Conservation (phyloP, 371 early-diverging fungal species). For the Nematocida sp. region DNA sequence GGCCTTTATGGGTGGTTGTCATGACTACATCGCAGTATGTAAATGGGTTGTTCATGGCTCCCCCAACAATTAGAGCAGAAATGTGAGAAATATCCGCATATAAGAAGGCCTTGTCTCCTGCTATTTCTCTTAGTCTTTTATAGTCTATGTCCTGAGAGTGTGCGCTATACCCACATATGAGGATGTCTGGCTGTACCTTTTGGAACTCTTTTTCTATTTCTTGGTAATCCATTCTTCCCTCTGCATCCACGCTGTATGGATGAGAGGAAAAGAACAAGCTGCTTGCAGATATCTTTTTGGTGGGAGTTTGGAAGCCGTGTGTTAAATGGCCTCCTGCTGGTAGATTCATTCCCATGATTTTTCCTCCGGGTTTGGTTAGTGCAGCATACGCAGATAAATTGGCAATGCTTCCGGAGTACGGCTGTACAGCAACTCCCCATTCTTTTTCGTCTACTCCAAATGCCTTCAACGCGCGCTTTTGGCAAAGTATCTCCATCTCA, state of each 20-base stretch:
- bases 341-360: slow-evolving; percentile 93
- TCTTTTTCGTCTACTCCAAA: slow-evolving; percentile 76
- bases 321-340: slow-evolving; percentile 97
- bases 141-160: slow-evolving; percentile 92
- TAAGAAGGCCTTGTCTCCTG: slow-evolving; percentile 79
- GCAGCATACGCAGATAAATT: slow-evolving; percentile 92
- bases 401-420: slow-evolving; percentile 86
- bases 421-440: slow-evolving; percentile 97
- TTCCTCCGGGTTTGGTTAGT: slow-evolving; percentile 87
- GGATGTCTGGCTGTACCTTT: slow-evolving; percentile 85
- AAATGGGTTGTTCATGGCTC: slow-evolving; percentile 71
- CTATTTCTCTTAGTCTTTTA: slow-evolving; percentile 64
- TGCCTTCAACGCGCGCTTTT: slow-evolving; percentile 79
- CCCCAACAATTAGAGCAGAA: slow-evolving; percentile 68
- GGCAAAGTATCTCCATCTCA: slow-evolving; percentile 80
- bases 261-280: slow-evolving; percentile 89
- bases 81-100: slow-evolving; percentile 96
- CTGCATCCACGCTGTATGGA: slow-evolving; percentile 83
- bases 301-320: slow-evolving; percentile 92
- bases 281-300: slow-evolving; percentile 91
- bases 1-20: slow-evolving; percentile 94
- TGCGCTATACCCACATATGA: slow-evolving; percentile 93
- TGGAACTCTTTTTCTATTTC: slow-evolving; percentile 75
- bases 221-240: slow-evolving; percentile 86
- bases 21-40: slow-evolving; percentile 92